Percentiles rank a stretch among this genome's conserved stretches.
phyloP scores from a whole-genome alignment of 768 basidiomycete genomes.

The Termitomyces sp. region DNA sequence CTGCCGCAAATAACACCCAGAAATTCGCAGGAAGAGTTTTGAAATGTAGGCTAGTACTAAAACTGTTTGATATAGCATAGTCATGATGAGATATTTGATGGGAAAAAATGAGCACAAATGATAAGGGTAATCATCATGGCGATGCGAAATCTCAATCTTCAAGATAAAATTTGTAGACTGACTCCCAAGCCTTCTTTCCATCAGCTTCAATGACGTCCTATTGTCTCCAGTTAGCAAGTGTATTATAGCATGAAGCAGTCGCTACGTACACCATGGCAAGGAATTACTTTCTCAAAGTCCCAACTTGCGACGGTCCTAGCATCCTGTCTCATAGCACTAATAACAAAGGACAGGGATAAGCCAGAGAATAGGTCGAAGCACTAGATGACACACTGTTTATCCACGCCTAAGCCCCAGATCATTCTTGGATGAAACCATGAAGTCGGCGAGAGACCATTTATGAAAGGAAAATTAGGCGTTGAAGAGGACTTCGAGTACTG shows the following conservation, averaged over 20 bases:
- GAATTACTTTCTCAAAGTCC: constrained; percentile 64
- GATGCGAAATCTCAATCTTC: not conserved
- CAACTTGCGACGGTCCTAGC: constrained; percentile 56
- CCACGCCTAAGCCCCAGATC: constrained; percentile 22
- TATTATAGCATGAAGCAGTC: not conserved
- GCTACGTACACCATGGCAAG: constrained; percentile 46
- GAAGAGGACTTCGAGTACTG: constrained; percentile 30
- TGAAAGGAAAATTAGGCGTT: constrained; percentile 20
- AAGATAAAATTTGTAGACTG: constrained; percentile 25
- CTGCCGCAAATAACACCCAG: too few species aligned
- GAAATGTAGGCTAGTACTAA: not conserved
- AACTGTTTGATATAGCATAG: too few species aligned
- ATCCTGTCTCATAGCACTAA: constrained; percentile 48
- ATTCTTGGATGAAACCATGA: constrained; percentile 21
- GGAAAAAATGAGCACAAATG: not conserved
- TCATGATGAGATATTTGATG: not conserved
- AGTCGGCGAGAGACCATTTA: constrained; percentile 23
- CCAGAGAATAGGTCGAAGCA: not conserved
- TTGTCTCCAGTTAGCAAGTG: not conserved
- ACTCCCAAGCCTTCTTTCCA: constrained; percentile 46
- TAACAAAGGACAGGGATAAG: not conserved
- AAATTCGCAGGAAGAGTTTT: not conserved
- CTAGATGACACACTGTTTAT: constrained; percentile 24
- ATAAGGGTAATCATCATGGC: not conserved
- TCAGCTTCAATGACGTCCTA: constrained; percentile 51